Evolutionary conservation across 306 rosid species (phyloP).

Genomic region (Urtica urens): DNA sequence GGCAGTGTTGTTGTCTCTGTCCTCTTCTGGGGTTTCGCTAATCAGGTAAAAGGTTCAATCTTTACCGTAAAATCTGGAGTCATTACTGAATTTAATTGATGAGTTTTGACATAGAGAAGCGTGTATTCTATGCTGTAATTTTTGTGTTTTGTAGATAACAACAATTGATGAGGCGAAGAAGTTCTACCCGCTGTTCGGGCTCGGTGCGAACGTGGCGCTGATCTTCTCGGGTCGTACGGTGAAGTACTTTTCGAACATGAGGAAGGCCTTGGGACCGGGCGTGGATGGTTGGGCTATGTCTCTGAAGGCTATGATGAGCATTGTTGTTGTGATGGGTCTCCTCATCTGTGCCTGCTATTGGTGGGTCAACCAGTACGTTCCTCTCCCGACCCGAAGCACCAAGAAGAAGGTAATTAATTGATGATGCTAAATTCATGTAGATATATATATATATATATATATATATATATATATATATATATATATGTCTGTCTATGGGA

Average conservation of each 20-base stretch:
- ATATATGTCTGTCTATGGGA: too few species aligned
- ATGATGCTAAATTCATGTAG: too few species aligned
- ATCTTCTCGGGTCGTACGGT: conserved; percentile 85
- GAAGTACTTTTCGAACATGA: conserved; percentile 81
- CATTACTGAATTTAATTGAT: neutral
- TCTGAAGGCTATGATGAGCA: conserved; percentile 84
- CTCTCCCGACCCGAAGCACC: conserved; percentile 84
- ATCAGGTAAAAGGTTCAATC: too few species aligned
- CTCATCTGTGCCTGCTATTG: conserved; percentile 70
- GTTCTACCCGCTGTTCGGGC: conserved; percentile 87
- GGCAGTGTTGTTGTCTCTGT: conserved; percentile 94
- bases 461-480: too few species aligned
- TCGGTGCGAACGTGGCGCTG: conserved; percentile 89
- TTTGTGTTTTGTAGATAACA: conserved; percentile 49
- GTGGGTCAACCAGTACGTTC: conserved; percentile 71
- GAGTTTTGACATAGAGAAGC: neutral
- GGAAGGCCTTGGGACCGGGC: conserved; percentile 76
- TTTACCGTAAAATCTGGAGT: conserved; percentile 6
- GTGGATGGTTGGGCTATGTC: conserved; percentile 97
- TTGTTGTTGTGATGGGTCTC: conserved; percentile 66
- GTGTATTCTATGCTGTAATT: neutral
- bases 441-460: too few species aligned
- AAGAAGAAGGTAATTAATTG: conserved; percentile 72
- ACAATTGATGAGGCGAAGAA: conserved; percentile 81
- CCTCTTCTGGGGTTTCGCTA: conserved; percentile 93